phyloP scores from a whole-genome alignment of 768 basidiomycete species.

The Cyathus striatus region DNA sequence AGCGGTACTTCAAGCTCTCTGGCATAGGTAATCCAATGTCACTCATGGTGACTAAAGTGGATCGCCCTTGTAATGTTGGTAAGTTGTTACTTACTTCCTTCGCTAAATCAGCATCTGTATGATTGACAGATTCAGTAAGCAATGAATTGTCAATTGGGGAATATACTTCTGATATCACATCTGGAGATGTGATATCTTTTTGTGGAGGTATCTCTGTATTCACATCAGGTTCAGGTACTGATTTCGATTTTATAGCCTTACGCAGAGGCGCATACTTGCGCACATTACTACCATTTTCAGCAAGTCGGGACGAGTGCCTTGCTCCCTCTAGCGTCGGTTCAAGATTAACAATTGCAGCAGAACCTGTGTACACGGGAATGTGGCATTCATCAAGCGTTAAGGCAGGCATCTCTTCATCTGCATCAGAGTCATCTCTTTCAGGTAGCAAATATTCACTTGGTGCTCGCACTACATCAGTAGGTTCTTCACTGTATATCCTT shows the following conservation, averaged over 20 bases:
- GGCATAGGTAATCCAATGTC: neutral
- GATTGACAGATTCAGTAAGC: neutral
- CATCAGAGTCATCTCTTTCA: neutral
- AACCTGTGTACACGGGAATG: neutral
- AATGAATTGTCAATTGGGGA: too few relatives aligned
- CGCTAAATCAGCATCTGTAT: neutral
- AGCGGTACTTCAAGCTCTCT: neutral
- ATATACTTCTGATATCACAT: too few relatives aligned
- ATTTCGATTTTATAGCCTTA: too few relatives aligned
- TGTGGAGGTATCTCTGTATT: too few relatives aligned
- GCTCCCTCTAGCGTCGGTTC: neutral
- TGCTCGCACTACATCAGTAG: neutral
- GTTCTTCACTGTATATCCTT: constrained; percentile 4
- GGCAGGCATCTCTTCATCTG: neutral
- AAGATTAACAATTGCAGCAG: neutral
- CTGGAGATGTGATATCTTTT: too few relatives aligned
- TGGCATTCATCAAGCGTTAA: neutral
- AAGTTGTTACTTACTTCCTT: neutral
- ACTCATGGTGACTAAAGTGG: neutral
- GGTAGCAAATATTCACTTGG: neutral
- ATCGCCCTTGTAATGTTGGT: neutral
- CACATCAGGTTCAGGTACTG: too few relatives aligned
- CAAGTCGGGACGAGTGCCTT: neutral
- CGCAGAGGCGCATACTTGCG: neutral
- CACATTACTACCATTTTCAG: neutral